A percentile compares a stretch with the other conserved stretches of the same genome.
phyloP scores from a whole-genome alignment of 1,284 basidiomycete species.

The Paramarasmius palmivorus region DNA sequence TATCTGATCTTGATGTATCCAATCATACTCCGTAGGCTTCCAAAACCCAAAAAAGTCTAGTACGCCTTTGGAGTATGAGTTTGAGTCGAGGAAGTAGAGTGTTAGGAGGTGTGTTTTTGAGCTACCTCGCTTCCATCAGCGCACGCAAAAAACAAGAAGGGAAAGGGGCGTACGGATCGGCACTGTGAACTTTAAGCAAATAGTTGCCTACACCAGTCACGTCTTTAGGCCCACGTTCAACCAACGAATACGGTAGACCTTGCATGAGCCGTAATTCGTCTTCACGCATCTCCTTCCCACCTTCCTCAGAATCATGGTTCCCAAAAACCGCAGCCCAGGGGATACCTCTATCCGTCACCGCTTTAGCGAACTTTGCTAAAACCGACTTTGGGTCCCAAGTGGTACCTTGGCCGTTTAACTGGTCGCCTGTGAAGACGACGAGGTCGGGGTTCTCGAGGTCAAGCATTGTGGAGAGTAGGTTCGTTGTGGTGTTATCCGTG shows the following conservation, averaged over 20 bases:
- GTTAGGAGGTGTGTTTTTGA: conserved; percentile 88
- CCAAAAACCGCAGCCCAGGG: conserved; percentile 93
- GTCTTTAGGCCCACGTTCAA: conserved; percentile 76
- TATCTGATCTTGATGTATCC: conserved; percentile 78
- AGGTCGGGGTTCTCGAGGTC: conserved; percentile 87
- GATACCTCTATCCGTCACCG: conserved; percentile 74
- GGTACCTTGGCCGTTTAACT: conserved; percentile 85
- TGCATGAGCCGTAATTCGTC: conserved; percentile 75
- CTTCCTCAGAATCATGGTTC: conserved; percentile 87
- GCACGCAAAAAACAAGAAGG: conserved; percentile 12
- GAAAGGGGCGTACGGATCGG: conserved; percentile 66
- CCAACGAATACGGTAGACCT: conserved; percentile 82
- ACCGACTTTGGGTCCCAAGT: conserved; percentile 88
- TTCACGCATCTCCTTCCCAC: conserved; percentile 55
- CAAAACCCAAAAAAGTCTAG: conserved; percentile 63
- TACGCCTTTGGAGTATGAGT: conserved; percentile 65
- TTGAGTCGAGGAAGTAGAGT: conserved; percentile 93
- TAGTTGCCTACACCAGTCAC: conserved; percentile 90
- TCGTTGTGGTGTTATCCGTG: conserved; percentile 72
- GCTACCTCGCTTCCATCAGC: conserved; percentile 42
- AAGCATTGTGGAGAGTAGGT: conserved; percentile 70
- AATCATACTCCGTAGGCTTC: conserved; percentile 76
- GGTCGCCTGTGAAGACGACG: conserved; percentile 86
- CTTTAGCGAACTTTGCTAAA: conserved; percentile 83
- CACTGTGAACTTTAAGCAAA: conserved; percentile 72